Percentiles rank a stretch among this genome's conserved stretches.
Conservation (phyloP, 2,329 filamentous ascomycete genomes). For the Verticillium tricorpus region DNA sequence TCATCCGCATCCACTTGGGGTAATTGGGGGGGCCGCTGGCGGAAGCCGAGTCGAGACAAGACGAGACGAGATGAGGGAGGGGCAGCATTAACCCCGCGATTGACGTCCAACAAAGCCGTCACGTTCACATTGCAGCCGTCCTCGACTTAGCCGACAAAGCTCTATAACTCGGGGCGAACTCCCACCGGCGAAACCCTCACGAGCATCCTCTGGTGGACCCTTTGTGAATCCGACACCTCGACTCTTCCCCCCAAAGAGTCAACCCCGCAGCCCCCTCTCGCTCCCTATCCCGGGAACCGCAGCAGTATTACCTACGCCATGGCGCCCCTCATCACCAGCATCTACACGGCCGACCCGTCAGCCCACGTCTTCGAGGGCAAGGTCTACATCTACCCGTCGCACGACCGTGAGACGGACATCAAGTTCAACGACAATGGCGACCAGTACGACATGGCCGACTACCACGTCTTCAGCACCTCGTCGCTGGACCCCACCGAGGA, state of each 20-base stretch:
- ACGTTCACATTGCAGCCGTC: neutral
- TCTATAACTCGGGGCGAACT: neutral
- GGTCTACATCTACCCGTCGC: conserved; percentile 76
- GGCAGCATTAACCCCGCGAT: conserved; percentile 1
- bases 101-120: neutral
- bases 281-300: neutral
- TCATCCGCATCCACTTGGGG: neutral
- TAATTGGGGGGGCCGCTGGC: neutral
- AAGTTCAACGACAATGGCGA: conserved; percentile 78
- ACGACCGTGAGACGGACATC: conserved; percentile 73
- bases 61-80: neutral
- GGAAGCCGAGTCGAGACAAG: neutral
- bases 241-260: neutral
- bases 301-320: conserved; percentile 18
- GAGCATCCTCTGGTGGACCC: neutral
- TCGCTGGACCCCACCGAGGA: conserved; percentile 48
- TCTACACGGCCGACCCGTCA: conserved; percentile 77
- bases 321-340: conserved; percentile 64
- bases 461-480: conserved; percentile 66
- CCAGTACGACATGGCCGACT: conserved; percentile 81
- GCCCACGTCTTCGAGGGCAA: conserved; percentile 74
- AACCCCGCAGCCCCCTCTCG: neutral
- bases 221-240: neutral
- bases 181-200: neutral
- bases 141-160: neutral